Percentiles rank a stretch among this genome's conserved stretches.
phyloP scores from a whole-genome alignment of 2,329 filamentous ascomycete species.

The Penicillium sp. region DNA sequence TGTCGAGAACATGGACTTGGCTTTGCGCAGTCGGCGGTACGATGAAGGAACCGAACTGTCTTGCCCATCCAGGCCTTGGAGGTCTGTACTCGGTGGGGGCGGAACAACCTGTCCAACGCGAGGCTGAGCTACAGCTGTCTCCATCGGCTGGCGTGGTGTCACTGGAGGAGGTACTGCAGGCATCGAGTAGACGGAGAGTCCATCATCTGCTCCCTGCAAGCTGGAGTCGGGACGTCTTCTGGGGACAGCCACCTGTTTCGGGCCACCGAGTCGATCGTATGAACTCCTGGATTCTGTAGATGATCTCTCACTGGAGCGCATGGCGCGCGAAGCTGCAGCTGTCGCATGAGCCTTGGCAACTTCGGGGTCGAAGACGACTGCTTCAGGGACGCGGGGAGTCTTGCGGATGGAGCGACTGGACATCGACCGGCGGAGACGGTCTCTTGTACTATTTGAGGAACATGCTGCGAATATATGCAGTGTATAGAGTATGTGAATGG shows the following conservation, averaged over 20 bases:
- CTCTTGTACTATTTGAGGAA: conserved; percentile 27
- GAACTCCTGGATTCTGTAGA: conserved; percentile 25
- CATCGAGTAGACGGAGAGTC: not conserved
- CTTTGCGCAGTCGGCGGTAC: conserved; percentile 44
- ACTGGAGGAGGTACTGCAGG: conserved; percentile 1
- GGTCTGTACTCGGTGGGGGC: conserved; percentile 28
- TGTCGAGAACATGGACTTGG: conserved; percentile 47
- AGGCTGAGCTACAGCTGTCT: conserved; percentile 2
- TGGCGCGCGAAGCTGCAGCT: conserved; percentile 41
- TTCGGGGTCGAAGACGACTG: not conserved
- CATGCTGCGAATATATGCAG: conserved; percentile 22
- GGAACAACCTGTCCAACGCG: conserved; percentile 17
- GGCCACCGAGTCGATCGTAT: conserved; percentile 29
- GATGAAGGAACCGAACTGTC: conserved; percentile 43
- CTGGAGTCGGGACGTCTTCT: conserved; percentile 20
- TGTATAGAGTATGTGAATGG: conserved; percentile 22
- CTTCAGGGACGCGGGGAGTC: conserved; percentile 18
- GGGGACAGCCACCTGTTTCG: conserved; percentile 24
- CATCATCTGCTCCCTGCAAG: conserved; percentile 13
- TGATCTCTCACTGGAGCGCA: conserved; percentile 34
- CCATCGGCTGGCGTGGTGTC: conserved; percentile 4
- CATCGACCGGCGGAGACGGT: conserved; percentile 35
- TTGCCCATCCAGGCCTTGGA: conserved; percentile 31
- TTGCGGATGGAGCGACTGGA: conserved; percentile 38
- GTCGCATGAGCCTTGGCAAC: conserved; percentile 33